A percentile compares a stretch with the other conserved stretches of the same genome.
phyloP scores from a whole-genome alignment of 202 grass and related monocot species.

The Tripidium arundinaceum region DNA sequence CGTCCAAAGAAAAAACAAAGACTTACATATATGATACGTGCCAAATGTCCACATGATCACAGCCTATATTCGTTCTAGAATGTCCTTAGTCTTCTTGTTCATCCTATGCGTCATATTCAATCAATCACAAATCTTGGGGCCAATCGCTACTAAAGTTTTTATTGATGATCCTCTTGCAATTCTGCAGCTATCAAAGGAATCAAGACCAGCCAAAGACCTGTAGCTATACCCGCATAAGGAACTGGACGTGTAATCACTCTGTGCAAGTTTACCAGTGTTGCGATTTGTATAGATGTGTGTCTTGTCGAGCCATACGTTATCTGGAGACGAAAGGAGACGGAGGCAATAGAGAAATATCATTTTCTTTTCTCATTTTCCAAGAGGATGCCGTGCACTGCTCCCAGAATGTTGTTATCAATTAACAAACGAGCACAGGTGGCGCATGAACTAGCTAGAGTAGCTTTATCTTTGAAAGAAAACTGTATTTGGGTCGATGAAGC shows the following conservation, averaged over 20 bases:
- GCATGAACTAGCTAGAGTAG: not conserved
- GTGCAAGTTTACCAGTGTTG: conserved; percentile 21
- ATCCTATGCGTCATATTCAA: no score
- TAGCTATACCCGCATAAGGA: conserved; percentile 65
- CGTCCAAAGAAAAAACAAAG: no score
- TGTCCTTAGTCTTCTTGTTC: no score
- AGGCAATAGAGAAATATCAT: not conserved
- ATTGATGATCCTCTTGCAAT: conserved; percentile 3
- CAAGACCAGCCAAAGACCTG: conserved; percentile 77
- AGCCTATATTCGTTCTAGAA: no score
- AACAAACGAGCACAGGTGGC: not conserved
- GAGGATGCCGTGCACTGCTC: not conserved
- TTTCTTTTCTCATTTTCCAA: not conserved
- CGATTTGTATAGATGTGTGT: conserved; percentile 36
- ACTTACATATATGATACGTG: no score
- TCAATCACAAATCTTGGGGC: no score
- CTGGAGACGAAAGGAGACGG: conserved; percentile 1
- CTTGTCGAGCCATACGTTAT: conserved; percentile 16
- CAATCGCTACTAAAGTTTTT: not conserved
- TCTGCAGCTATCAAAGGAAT: conserved; percentile 94
- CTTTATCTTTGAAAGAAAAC: not conserved
- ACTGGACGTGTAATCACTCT: not conserved
- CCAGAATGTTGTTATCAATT: not conserved
- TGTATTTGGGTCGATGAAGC: not conserved
- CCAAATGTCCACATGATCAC: no score